Base-by-base conservation (phyloP, 1,284 basidiomycete species). In the Leccinum proliferum region DNA sequence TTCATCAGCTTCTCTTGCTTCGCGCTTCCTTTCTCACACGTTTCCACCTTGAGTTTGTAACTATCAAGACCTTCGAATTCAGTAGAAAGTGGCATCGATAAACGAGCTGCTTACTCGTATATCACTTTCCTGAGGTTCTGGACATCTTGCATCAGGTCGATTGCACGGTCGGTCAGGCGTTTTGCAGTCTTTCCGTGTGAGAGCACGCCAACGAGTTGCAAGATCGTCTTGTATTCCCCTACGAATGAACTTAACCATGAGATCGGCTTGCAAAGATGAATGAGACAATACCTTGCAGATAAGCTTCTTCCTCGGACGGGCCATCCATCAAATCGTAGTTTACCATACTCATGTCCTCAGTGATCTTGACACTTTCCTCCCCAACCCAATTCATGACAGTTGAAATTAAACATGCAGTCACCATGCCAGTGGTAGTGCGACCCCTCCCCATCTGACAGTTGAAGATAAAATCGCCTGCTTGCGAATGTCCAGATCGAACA, bases 141-240 rank as follows among this genome's bases (percentile, higher is more conserved):
- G 0, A 98, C 94, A 66, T 94, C 94, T 75, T 92, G 89, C 92
- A 95, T 94, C 66, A 88, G 76, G 76, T 98, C 94, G 70, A 97
- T 88, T 0, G 92, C 92, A 48, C 85, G 80, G 73, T 99, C 97
- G 0, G 94, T 90, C 63, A 99, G 74, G 57, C 87, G 86, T 76
- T 99, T 99, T n/a, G 97, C 97, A 18, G 91, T 79, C 77, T 95
- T 94, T 25, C 93, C 93, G 68, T 92, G 85, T 12, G 90, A 90
- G 18, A 97, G 82, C 5, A 97, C 91, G 14, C 92, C 90, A 57
- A 97, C 92, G 56, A 99, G 88, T 69, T 97, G 94, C 53, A 99
- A 77, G 64, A 99, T 98, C 3, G 89, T 93, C 77, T 98, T 98
- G 81, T 98, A 99, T 73, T 99, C 96, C 58, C 96, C 96, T 90